phyloP scores from a whole-genome alignment of 257 asterid genomes.

The Haberlea rhodopensis region DNA sequence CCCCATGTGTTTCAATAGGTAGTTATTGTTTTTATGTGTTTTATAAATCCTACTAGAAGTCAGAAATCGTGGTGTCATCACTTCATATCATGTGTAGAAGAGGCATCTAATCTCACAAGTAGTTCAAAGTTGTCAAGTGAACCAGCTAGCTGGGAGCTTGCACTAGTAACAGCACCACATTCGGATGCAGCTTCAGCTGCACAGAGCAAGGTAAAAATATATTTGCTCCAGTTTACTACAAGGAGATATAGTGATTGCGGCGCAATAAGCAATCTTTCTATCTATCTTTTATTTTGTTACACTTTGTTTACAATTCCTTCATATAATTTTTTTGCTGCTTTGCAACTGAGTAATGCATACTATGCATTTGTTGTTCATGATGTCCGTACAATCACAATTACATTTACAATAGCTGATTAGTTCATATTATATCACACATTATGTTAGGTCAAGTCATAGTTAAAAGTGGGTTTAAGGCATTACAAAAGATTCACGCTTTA shows the following conservation, averaged over 20 bases:
- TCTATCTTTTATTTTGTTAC: neutral
- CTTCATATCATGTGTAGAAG: conserved; percentile 25
- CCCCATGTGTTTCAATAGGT: conserved; percentile 38
- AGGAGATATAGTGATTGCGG: neutral
- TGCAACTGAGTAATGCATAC: neutral
- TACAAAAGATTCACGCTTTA: neutral
- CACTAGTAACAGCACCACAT: conserved; percentile 42
- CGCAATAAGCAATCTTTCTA: neutral
- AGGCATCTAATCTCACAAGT: conserved; percentile 19
- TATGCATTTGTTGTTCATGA: neutral
- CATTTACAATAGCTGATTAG: neutral
- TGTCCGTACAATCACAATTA: neutral
- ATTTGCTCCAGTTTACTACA: conserved; percentile 9
- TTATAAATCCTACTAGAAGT: neutral
- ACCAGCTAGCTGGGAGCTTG: conserved; percentile 64
- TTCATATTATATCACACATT: neutral
- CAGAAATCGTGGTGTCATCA: conserved; percentile 13
- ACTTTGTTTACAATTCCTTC: neutral
- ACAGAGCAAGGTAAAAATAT: conserved; percentile 33
- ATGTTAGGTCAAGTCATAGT: neutral
- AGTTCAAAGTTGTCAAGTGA: conserved; percentile 34
- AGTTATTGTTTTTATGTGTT: conserved; percentile 19
- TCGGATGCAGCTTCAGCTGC: conserved; percentile 26
- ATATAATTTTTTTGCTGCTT: neutral
- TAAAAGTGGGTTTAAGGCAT: neutral